A percentile compares a stretch with the other conserved stretches of the same genome.
Evolutionary conservation across 2,329 filamentous ascomycete genomes (phyloP).

Genomic region (Stromatinia cepivora): DNA sequence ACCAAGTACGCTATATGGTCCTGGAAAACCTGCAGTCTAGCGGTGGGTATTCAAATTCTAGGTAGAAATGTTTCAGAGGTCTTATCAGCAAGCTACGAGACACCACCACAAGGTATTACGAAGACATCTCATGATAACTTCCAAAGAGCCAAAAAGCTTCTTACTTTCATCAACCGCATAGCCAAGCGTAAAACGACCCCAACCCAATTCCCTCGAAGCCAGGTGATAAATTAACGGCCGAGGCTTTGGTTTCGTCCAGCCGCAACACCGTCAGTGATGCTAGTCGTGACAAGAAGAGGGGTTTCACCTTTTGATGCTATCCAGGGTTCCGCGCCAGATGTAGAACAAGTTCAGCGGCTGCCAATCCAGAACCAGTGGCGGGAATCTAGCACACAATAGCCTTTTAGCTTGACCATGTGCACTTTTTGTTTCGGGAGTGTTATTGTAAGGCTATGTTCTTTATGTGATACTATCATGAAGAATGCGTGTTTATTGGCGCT

Average conservation of each 20-base stretch:
- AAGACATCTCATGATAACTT: neutral
- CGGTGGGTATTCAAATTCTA: neutral
- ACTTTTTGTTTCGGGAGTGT: no score
- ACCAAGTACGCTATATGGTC: neutral
- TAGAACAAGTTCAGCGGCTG: neutral
- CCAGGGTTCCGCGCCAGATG: no score
- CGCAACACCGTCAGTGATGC: neutral
- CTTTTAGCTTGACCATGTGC: neutral
- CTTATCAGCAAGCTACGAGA: neutral
- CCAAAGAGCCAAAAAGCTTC: neutral
- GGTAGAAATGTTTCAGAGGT: neutral
- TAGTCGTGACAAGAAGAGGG: neutral
- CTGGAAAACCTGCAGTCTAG: no score
- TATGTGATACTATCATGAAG: neutral
- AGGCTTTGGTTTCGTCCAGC: no score
- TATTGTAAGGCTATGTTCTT: neutral
- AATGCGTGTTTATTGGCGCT: neutral
- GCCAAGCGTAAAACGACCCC: neutral
- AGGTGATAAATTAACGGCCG: no score
- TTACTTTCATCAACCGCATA: neutral
- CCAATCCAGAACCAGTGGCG: neutral
- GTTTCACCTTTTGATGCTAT: neutral
- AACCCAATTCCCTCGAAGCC: neutral
- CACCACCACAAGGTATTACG: neutral
- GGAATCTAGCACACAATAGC: neutral